Evolutionary conservation across 1,284 basidiomycete genomes (phyloP), one percentile per base, ranked within the genome.

Genomic region (Ceratobasidium sp.): DNA sequence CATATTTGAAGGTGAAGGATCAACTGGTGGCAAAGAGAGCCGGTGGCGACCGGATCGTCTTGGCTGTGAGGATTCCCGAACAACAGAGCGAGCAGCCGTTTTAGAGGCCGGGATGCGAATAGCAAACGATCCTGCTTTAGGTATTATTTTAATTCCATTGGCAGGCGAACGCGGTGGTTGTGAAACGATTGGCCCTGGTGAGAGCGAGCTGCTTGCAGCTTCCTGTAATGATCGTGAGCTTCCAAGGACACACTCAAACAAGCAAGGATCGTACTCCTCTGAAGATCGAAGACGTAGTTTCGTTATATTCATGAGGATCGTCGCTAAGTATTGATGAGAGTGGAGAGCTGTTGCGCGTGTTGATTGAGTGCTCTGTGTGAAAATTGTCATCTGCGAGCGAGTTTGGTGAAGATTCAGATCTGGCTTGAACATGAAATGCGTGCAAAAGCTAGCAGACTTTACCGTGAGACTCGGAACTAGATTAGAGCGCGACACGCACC

Each of bases 111-210:
- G 68, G 26, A 73, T 73, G 42, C 68, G 68, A 61, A 73, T 73
- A 20, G 68, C 68, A 49, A 73, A 73, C 20, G 68, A 73, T 13
- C 68, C 68, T 73, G 68, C 68, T 33, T 73, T 73, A 11, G 68
- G 68, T 73, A 73, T 73, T 23, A 73, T 73, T 61, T 73, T 73
- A 42, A 73, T 73, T 45, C 68, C 68, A 51, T 61, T 73, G 20
- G 68, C 42, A 35, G 56, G 20, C 13, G 56, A 17, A 45, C 68
- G 68, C 28, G 53, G 6, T 61, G 51, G 53, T 42, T 58, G 67
- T 26, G 67, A 45, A 35, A 45, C 37, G n/a, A 26, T 37, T 61
- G 56, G 37, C 31, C 39, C 56, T 1, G 58, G 39, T 42, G 68
- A 73, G n/a, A 69, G 54, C 17, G 42, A 61, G 23, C 35, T 73